These are phyloP conservation scores for Draba incana DNA, from an alignment of 345 rosid genomes.

Conservation along the genomic window DNA sequence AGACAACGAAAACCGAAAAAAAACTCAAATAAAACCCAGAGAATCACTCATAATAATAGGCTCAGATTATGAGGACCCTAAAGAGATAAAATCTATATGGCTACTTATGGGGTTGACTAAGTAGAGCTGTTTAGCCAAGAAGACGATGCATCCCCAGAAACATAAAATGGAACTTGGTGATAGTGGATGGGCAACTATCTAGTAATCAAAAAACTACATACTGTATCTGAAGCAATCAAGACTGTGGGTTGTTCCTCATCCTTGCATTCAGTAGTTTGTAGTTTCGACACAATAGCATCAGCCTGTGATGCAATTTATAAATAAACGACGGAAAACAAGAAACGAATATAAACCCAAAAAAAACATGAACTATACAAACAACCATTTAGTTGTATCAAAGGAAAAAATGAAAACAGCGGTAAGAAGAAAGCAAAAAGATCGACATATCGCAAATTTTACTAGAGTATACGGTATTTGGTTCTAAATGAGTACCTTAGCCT, in stretches of 20 bases:
- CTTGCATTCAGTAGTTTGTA: slow-evolving; percentile 39
- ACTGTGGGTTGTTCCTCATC: slow-evolving; percentile 47
- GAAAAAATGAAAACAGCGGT: too few relatives aligned
- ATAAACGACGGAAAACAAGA: slow-evolving; percentile 32
- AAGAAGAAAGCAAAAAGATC: too few relatives aligned
- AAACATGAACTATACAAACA: neutral
- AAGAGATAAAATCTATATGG: neutral
- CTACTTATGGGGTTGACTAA: neutral
- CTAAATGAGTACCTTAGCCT: slow-evolving; percentile 72
- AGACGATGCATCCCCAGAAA: slow-evolving; percentile 44
- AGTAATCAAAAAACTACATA: slow-evolving; percentile 48
- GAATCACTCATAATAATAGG: neutral
- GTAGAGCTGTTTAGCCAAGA: neutral
- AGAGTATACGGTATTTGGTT: neutral
- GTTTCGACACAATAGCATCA: slow-evolving; percentile 60
- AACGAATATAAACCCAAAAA: neutral
- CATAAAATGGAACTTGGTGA: slow-evolving; percentile 49
- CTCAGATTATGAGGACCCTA: neutral
- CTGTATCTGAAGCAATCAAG: slow-evolving; percentile 75
- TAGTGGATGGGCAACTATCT: slow-evolving; percentile 22
- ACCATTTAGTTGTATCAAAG: neutral
- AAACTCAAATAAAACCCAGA: neutral
- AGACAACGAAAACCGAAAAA: neutral
- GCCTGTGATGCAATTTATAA: slow-evolving; percentile 62
- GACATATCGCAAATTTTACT: too few relatives aligned